Conservation (phyloP, 768 basidiomycete species). For the Piloderma croceum region DNA sequence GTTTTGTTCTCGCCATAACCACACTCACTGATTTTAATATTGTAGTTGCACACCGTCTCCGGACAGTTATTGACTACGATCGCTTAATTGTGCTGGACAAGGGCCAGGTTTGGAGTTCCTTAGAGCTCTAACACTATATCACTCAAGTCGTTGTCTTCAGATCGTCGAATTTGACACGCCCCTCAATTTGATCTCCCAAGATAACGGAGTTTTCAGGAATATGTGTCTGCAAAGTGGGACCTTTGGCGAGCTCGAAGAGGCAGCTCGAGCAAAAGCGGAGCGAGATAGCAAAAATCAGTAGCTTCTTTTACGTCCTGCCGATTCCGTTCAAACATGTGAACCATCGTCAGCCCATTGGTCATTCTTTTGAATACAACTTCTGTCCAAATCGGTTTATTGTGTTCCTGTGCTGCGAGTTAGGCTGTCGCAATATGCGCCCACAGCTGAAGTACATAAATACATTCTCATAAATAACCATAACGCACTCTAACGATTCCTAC, state of each 20-base stretch:
- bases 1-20: conserved; percentile 16
- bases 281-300: too few relatives aligned
- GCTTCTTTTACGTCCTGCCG: too few relatives aligned
- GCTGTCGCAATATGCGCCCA: too few relatives aligned
- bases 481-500: too few relatives aligned
- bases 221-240: conserved; percentile 47
- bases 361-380: too few relatives aligned
- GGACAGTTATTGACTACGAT: conserved; percentile 79
- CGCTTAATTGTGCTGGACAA: conserved; percentile 76
- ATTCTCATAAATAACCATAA: too few relatives aligned
- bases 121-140: background rate
- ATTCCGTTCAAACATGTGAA: too few relatives aligned
- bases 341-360: too few relatives aligned
- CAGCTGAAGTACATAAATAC: too few relatives aligned
- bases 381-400: too few relatives aligned
- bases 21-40: background rate
- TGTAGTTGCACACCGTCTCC: conserved; percentile 65
- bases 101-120: conserved; percentile 35
- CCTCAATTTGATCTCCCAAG: conserved; percentile 39
- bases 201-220: conserved; percentile 43
- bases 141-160: conserved; percentile 1
- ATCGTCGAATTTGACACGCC: conserved; percentile 49
- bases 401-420: too few relatives aligned
- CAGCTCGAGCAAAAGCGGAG: conserved; percentile 13
- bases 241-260: conserved; percentile 15